phyloP scores from a whole-genome alignment of 148 eudicot species.

The Chenopodium formosanum region DNA sequence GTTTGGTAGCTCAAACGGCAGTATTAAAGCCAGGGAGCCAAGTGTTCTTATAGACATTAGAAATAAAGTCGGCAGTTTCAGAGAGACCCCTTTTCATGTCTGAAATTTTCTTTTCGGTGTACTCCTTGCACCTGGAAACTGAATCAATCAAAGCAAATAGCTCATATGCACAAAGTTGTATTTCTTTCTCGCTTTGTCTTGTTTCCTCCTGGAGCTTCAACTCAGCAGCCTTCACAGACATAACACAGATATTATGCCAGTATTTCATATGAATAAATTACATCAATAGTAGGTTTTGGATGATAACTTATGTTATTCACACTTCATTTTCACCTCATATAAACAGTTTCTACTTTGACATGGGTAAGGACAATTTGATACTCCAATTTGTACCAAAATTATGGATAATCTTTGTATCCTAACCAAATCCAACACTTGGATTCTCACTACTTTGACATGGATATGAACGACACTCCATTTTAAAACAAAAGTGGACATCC shows the following conservation, averaged over 20 bases:
- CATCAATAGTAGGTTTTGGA: not conserved
- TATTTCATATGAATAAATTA: not conserved
- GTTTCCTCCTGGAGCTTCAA: constrained; percentile 50
- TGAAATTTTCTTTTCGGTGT: constrained; percentile 48
- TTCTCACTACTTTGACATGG: too few species aligned
- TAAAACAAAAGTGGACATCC: too few species aligned
- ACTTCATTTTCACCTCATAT: not conserved
- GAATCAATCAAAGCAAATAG: constrained; percentile 63
- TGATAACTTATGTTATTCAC: not conserved
- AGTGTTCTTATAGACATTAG: constrained; percentile 47
- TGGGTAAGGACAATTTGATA: too few species aligned
- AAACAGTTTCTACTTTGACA: too few species aligned
- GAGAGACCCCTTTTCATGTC: constrained; percentile 53
- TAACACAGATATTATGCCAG: not conserved
- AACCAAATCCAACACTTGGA: too few species aligned
- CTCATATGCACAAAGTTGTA: constrained; percentile 62
- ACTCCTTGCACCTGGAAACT: constrained; percentile 74
- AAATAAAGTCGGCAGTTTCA: constrained; percentile 43
- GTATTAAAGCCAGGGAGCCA: constrained; percentile 26
- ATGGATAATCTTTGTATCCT: too few species aligned
- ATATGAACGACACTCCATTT: too few species aligned
- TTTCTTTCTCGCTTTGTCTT: constrained; percentile 52
- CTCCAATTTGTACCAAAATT: too few species aligned
- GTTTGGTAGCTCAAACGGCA: not conserved
- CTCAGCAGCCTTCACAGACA: constrained; percentile 49